Percentiles rank a stretch among this genome's conserved stretches.
Evolutionary conservation across 768 basidiomycete genomes (phyloP).

Genomic region (Collybiopsis confluens): DNA sequence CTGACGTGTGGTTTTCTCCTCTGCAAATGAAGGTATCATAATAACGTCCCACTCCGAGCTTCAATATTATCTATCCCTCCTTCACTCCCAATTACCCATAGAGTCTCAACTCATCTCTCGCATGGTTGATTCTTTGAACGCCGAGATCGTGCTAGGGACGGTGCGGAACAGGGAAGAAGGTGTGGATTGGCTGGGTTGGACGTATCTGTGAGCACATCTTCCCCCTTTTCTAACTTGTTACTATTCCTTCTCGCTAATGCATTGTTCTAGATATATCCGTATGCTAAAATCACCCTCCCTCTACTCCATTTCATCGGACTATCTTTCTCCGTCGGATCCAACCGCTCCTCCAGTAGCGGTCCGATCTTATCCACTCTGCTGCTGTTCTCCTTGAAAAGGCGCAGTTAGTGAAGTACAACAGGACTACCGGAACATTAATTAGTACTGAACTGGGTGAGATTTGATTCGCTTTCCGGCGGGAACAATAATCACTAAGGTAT

Average conservation of each 20-base stretch:
- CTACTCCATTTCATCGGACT: conserved; percentile 87
- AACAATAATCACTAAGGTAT: too few species aligned
- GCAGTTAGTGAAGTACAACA: conserved; percentile 90
- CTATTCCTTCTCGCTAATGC: conserved; percentile 5
- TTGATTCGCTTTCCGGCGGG: too few species aligned
- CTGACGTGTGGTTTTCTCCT: too few species aligned
- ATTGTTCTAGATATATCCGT: conserved; percentile 72
- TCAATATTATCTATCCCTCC: conserved; percentile 91
- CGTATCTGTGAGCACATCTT: conserved; percentile 68
- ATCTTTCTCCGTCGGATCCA: conserved; percentile 73
- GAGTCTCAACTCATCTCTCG: conserved; percentile 82
- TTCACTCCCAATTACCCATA: conserved; percentile 98
- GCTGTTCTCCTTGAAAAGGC: conserved; percentile 93
- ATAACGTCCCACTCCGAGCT: conserved; percentile 97
- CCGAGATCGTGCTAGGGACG: conserved; percentile 93
- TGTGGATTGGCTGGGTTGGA: conserved; percentile 95
- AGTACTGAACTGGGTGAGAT: conserved; percentile 82
- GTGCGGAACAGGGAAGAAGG: conserved; percentile 95
- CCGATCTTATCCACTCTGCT: conserved; percentile 90
- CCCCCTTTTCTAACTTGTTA: not conserved
- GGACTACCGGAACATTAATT: conserved; percentile 82
- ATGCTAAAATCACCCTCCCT: conserved; percentile 88
- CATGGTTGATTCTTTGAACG: conserved; percentile 92
- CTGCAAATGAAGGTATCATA: conserved; percentile 86
- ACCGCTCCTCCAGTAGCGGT: conserved; percentile 87